Base-by-base conservation (phyloP, 2,329 filamentous ascomycete species). In the Aaosphaeria arxii region DNA sequence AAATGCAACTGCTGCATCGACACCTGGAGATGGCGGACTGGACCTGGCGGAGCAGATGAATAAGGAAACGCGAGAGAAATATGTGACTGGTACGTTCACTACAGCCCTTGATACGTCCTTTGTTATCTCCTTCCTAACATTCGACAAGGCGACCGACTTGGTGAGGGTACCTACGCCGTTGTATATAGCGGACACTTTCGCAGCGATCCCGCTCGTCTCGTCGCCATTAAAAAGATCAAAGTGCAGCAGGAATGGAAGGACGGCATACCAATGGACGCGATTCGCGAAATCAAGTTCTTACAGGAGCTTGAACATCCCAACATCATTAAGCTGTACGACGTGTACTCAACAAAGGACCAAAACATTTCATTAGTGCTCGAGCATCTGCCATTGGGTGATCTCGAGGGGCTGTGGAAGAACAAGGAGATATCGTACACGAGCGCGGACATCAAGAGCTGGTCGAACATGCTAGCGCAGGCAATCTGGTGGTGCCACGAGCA, bases 401-500 rank as follows among this genome's bases (percentile, higher is more conserved):
- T 99, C 30, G 90, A 97, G 72, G 90, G 91, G 80, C 82, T 99
- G 50, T 69, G 64, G 65, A 89, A 89, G 69, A 91, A 97, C 71
- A 84, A 82, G 30, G 81, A 86, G 41, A 86, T 96, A 42, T 83
- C 85, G 46, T 97, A 97, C 70, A 88, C 88, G 52, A 83, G 84
- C 7, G 88, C 89, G 13, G 94, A 99, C 70, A 91, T 97, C 71
- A 99, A 99, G 71, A 88, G 91, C 11, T 99, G 94, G 94, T 95
- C 96, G 86, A 89, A 88, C 54, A 97, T 97, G 94, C 81, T 97
- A n/a, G 83, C 82, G 30, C 85, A 92, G 39, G 94, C 88, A 29
- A 84, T 97, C 30, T 95, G 90, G 86, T 99, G 95, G 77, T 97
- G 94, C 71, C 94, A 99, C 71, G 89, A 91, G 67, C 95, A 94